phyloP scores from a whole-genome alignment of 106 monocot genomes.

The Allium cepa region DNA sequence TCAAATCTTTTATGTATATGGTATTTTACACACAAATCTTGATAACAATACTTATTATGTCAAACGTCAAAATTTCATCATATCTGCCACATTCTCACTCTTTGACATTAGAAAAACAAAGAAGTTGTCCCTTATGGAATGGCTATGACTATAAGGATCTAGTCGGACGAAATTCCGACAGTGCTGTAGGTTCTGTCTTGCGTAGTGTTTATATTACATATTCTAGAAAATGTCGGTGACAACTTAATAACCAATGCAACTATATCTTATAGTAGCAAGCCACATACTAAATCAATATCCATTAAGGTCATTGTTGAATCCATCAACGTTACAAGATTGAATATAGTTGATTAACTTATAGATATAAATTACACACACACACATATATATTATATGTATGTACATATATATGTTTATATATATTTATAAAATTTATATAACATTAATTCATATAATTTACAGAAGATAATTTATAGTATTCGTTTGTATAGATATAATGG shows the following conservation, averaged over 20 bases:
- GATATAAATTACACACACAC: too few relatives aligned
- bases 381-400: too few relatives aligned
- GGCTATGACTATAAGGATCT: slow-evolving; percentile 47
- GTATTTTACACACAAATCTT: background rate
- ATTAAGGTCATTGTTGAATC: slow-evolving; percentile 30
- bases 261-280: background rate
- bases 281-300: background rate
- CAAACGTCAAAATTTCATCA: slow-evolving; percentile 41
- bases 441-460: too few relatives aligned
- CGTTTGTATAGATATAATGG: too few relatives aligned
- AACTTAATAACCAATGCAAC: slow-evolving; percentile 12
- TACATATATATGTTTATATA: too few relatives aligned
- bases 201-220: slow-evolving; percentile 36
- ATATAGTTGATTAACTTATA: too few relatives aligned
- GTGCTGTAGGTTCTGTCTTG: slow-evolving; percentile 28
- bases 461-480: too few relatives aligned
- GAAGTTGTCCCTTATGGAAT: slow-evolving; percentile 56
- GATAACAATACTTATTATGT: slow-evolving; percentile 16
- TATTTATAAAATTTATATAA: too few relatives aligned
- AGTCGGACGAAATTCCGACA: slow-evolving; percentile 21
- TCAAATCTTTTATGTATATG: too few relatives aligned
- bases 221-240: slow-evolving; percentile 39
- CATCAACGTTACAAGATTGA: slow-evolving; percentile 8
- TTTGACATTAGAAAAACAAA: slow-evolving; percentile 23
- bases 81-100: slow-evolving; percentile 25